Evolutionary conservation across 352 stramenopile genomes (phyloP), one percentile per base, ranked within the genome.

Genomic region (Phytophthora citricola): DNA sequence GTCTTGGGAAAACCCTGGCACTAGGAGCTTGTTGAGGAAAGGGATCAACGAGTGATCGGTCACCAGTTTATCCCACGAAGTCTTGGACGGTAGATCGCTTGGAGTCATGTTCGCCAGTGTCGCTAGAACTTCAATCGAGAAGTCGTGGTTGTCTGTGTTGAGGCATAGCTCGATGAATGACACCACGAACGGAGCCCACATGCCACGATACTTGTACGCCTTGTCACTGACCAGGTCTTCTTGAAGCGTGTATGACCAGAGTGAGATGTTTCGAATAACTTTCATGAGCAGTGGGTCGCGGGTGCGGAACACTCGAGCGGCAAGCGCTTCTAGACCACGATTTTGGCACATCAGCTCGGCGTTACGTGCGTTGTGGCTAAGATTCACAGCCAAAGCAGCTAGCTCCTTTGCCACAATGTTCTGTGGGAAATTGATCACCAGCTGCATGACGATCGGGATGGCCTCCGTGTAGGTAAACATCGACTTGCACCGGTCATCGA

Each of bases 381-480:
- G 73, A 75, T 99, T 99, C 8, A 98, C 89, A n/a, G 93, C 89
- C 14, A 99, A 73, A 17, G 92, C 94, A 17, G 92, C 95, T 38
- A 99, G 86, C 68, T 98, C 95, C 57, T 96, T 97, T 8, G 93
- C 87, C 17, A 99, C 79, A 29, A 86, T 88, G 67, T 95, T 96
- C 50, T 98, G 85, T 0, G 93, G 89, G 48, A 98, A 98, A 58
- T 98, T 98, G 52, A 98, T 94, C 55, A 98, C 81, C 20, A 98
- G 81, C 51, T 98, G 87, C 83, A 98, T 96, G 27, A 98, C 82
- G 63, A 97, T 96, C 26, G 89, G 90, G 11, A 98, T 94, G n/a
- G 95, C 85, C 39, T 98, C 94, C 6, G 94, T 98, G 70, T 97
- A 97, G 6, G 91, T 94, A 65, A 98, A 98, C 85, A 98, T 97